These are phyloP conservation scores for Hymenoscyphus salicellus DNA, from an alignment of 2,329 filamentous ascomycete genomes.

Conservation along the genomic window DNA sequence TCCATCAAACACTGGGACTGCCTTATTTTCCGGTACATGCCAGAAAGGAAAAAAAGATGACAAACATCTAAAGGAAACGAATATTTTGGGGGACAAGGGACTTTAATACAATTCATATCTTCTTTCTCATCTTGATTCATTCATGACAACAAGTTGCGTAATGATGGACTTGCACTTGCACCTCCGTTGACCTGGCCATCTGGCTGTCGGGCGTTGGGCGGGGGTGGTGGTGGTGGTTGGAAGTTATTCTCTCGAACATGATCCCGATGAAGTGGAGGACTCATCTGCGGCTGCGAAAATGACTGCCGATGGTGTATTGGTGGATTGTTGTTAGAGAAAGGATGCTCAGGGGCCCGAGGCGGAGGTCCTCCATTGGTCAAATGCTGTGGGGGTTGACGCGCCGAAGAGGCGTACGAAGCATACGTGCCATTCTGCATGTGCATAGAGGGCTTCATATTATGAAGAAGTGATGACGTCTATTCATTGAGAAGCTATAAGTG, in stretches of 20 bases:
- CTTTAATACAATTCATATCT: not conserved
- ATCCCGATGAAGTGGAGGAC: constrained; percentile 31
- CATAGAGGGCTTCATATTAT: constrained; percentile 20
- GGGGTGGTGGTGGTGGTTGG: constrained; percentile 27
- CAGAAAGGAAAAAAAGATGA: not conserved
- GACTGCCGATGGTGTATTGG: constrained; percentile 44
- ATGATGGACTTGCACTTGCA: constrained; percentile 64
- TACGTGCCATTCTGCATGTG: constrained; percentile 33
- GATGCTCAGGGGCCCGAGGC: constrained; percentile 45
- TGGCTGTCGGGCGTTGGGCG: constrained; percentile 32
- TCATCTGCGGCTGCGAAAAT: constrained; percentile 31
- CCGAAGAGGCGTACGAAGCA: constrained; percentile 31
- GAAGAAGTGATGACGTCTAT: constrained; percentile 35
- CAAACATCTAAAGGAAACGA: constrained; percentile 1
- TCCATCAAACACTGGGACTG: not conserved
- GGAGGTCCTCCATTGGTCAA: constrained; percentile 38
- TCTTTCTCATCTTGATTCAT: not conserved
- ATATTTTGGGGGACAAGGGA: not conserved
- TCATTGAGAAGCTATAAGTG: constrained; percentile 40
- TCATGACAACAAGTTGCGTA: constrained; percentile 70
- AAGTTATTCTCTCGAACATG: constrained; percentile 30
- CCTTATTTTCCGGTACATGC: not conserved
- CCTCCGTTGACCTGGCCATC: constrained; percentile 43
- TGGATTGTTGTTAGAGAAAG: constrained; percentile 46
- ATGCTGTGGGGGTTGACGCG: constrained; percentile 35